Percentiles rank a stretch among this genome's conserved stretches.
Conservation (phyloP, 2,329 filamentous ascomycete genomes). For the Pestalotiopsis sp. region DNA sequence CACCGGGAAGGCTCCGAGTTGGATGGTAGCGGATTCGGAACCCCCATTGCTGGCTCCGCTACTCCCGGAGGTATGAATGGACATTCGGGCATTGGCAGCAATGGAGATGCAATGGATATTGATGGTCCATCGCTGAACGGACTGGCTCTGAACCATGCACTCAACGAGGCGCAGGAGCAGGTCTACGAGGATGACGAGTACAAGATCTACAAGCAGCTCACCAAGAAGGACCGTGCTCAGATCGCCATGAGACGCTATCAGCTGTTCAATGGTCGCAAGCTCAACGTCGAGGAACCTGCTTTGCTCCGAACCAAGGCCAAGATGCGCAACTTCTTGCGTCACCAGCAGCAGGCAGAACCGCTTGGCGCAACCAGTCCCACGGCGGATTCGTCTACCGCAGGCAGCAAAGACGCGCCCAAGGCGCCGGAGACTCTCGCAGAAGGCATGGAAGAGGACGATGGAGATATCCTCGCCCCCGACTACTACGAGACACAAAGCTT, state of each 20-base stretch:
- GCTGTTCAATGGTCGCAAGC: slow-evolving; percentile 80
- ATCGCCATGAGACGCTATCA: slow-evolving; percentile 84
- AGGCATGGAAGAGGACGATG: slow-evolving; percentile 87
- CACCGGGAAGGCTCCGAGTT: slow-evolving; percentile 77
- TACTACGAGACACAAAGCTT: slow-evolving; percentile 90
- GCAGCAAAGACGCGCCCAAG: slow-evolving; percentile 50
- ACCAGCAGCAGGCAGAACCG: slow-evolving; percentile 70
- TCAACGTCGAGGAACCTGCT: slow-evolving; percentile 87
- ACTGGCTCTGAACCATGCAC: slow-evolving; percentile 63
- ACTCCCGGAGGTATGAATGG: slow-evolving; percentile 77
- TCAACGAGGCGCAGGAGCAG: slow-evolving; percentile 72
- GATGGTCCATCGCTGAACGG: slow-evolving; percentile 75
- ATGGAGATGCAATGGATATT: slow-evolving; percentile 84
- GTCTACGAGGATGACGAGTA: slow-evolving; percentile 90
- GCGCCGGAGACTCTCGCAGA: slow-evolving; percentile 82
- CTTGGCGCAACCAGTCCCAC: slow-evolving; percentile 41
- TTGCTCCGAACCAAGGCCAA: slow-evolving; percentile 81
- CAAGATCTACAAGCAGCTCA: slow-evolving; percentile 98
- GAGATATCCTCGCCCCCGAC: slow-evolving; percentile 83
- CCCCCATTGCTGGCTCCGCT: slow-evolving; percentile 73
- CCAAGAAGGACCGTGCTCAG: slow-evolving; percentile 89
- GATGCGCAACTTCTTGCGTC: slow-evolving; percentile 86
- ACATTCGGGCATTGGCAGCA: slow-evolving; percentile 67
- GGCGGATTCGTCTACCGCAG: slow-evolving; percentile 46
- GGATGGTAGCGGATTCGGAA: slow-evolving; percentile 83